Evolutionary conservation across 441 rosid genomes (phyloP).

Genomic region (Adansonia rubrostipa): DNA sequence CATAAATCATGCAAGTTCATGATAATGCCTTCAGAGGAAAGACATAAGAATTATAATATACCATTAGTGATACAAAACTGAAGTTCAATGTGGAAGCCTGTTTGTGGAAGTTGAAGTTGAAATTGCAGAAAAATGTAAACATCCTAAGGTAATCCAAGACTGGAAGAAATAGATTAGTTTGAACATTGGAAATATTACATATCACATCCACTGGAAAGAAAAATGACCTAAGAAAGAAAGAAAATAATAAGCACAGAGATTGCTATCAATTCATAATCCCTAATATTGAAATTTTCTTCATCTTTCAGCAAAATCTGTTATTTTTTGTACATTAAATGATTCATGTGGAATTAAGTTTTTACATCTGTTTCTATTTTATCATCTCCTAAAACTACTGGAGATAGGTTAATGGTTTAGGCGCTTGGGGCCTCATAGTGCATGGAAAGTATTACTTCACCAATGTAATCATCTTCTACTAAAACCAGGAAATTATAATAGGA

Average conservation of each 20-base stretch:
- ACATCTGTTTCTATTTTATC: slow-evolving; percentile 9
- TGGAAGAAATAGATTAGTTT: slow-evolving; percentile 35
- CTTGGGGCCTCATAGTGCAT: not conserved
- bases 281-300: not conserved
- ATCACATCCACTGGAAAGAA: slow-evolving; percentile 17
- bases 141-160: slow-evolving; percentile 42
- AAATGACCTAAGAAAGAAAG: slow-evolving; percentile 16
- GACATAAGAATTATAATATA: slow-evolving; percentile 35
- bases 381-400: not conserved
- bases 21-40: slow-evolving; percentile 29
- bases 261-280: slow-evolving; percentile 2
- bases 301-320: not conserved
- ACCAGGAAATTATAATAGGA: not conserved
- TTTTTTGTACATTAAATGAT: not conserved
- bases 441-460: not conserved
- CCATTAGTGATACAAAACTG: slow-evolving; percentile 34
- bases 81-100: slow-evolving; percentile 43
- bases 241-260: not conserved
- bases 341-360: not conserved
- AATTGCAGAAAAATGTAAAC: slow-evolving; percentile 43
- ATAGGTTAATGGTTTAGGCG: not conserved
- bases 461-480: slow-evolving; percentile 9
- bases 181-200: slow-evolving; percentile 28
- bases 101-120: slow-evolving; percentile 44
- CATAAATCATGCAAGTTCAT: slow-evolving; percentile 29